Base-by-base conservation (phyloP, 2,329 filamentous ascomycete genomes). In the Alternaria longipes region DNA sequence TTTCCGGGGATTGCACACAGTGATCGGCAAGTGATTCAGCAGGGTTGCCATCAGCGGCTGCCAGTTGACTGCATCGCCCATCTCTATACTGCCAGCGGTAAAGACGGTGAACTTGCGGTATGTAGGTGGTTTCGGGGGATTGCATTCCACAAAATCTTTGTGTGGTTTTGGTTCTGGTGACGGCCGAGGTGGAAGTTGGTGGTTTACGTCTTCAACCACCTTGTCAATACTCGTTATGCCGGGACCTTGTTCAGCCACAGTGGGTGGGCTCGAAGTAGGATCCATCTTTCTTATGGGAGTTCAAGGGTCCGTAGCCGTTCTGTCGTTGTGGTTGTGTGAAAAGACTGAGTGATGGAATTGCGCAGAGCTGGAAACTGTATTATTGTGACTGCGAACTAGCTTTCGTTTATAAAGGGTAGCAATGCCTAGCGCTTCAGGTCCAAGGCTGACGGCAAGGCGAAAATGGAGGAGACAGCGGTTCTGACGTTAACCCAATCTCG, bases 1-100 rank as follows among this genome's bases (percentile, higher is more conserved):
- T 2, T 87, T 83, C 8, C 83, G 78, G 0, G 88, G 89, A 65
- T 90, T 86, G 73, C 84, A 81, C 62, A 90, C 75, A 2, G 84
- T 87, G 59, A 90, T 72, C 5, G 83, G 81, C 1, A 81, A 68
- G 0, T 77, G 40, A 5, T 63, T 69, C 16, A 89, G 79, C 3
- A 74, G 72, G 4, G 68, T 54, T 2, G 71, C 74, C 18, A 90
- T 72, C 4, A 67, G 69, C 6, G 76, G 68, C 44, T 87, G 86
- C 87, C 87, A 90, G 69, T 86, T 82, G 0, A 78, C 77, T 0
- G 78, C 75, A 1, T 59, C 62, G 61, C 77, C 78, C 74, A 77
- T 79, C 57, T 79, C 84, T 20, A 87, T 89, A 34, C 81, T 84
- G 40, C 88, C 88, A 0, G 87, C 86, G 8, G 89, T 83, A 74